These are phyloP conservation scores for Suzukiozyma palmioleophila DNA, from an alignment of 1,139 yeast species.

Conservation along the genomic window DNA sequence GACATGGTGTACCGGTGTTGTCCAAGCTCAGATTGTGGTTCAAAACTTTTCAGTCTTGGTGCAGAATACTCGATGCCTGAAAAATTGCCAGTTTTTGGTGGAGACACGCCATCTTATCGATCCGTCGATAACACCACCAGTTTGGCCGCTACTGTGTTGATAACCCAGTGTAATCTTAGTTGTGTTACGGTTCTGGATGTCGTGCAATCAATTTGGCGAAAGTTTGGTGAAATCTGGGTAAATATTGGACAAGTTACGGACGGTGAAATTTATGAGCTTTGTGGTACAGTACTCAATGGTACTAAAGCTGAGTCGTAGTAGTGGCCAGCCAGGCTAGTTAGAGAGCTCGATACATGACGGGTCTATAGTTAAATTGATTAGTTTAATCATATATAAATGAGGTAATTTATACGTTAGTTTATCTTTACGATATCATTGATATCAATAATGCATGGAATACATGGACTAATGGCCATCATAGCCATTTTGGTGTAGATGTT, in stretches of 20 bases:
- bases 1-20: constrained; percentile 27
- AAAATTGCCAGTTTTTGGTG: constrained; percentile 1
- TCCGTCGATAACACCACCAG: too few species aligned
- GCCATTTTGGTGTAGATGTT: too few species aligned
- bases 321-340: too few species aligned
- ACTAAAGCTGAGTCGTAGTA: too few species aligned
- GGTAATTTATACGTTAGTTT: background rate
- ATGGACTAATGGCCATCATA: background rate
- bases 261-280: background rate
- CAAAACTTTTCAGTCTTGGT: background rate
- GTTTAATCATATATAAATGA: constrained; percentile 1
- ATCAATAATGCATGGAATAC: constrained; percentile 1
- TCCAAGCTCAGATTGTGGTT: background rate
- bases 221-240: background rate
- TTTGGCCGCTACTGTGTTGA: too few species aligned
- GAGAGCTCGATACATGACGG: too few species aligned
- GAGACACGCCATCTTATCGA: constrained; percentile 1
- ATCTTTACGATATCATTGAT: constrained; percentile 1
- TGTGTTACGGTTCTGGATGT: too few species aligned
- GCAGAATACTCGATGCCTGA: constrained; percentile 4
- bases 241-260: background rate
- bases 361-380: background rate
- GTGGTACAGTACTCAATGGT: too few species aligned
- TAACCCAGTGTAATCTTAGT: too few species aligned
- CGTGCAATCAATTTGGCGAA: background rate